Base-by-base conservation (phyloP, 805 yeast genomes). In the Ogataea paraovalis region DNA sequence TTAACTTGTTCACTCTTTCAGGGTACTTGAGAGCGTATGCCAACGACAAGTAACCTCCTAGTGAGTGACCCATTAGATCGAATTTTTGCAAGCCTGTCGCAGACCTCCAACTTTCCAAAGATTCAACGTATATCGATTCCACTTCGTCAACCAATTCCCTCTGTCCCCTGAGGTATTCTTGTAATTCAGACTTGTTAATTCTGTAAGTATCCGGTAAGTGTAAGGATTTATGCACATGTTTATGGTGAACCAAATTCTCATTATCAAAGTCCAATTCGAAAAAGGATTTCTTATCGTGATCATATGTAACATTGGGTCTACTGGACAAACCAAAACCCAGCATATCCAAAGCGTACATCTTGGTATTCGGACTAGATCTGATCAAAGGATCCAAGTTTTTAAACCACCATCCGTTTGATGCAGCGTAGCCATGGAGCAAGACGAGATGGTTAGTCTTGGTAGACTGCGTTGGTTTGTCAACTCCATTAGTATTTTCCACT, bases 21-120 rank as follows among this genome's bases (percentile, higher is more conserved):
- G 90, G 88, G 56, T 83, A 74, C 50, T 70, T 77, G 39, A 80
- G 59, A 2, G 86, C 73, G 61, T 84, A 87, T 6, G 82, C 76
- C 42, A 78, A 77, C 0, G 87, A 77, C 67, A 88, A 68, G 56
- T 85, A 83, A 0, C 89, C 94, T 28, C 96, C 96, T 53, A 79
- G 80, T 0, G 95, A 86, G 63, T 87, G 96, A 0, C 89, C 92
- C 19, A 87, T 67, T 13, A 87, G 59, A 56, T 78, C 84, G 36
- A 87, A 74, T 51, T 77, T 73, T 1, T 71, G 74, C 10, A 87
- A 61, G 0, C 72, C 70, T 19, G 75, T 67, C 8, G 57, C 65
- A 7, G 47, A 49, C 55, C 94, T 69, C 94, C 95, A 87, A 6
- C 65, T 61, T 44, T 87, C 92, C 6, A 87, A 62, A 2, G 83